Percentiles rank a stretch among this genome's conserved stretches.
Evolutionary conservation across 148 eudicot species (phyloP).

Genomic region (Heliosperma pusillum): DNA sequence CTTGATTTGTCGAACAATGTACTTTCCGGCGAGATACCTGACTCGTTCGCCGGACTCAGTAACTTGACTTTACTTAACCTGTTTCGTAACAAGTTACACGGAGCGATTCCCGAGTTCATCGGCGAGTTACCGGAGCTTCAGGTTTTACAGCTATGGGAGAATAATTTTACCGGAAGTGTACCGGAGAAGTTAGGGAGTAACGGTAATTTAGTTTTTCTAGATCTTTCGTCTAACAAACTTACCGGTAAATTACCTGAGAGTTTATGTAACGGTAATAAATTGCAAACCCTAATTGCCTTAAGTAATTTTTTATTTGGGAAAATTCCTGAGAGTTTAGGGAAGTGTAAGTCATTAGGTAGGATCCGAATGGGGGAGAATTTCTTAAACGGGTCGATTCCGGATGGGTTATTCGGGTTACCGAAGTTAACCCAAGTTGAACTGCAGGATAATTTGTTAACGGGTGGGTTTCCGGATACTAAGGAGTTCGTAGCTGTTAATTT

Average conservation of each 20-base stretch:
- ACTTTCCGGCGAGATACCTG: conserved; percentile 69
- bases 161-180: conserved; percentile 79
- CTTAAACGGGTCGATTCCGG: conserved; percentile 86
- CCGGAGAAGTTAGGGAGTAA: conserved; percentile 63
- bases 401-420: conserved; percentile 70
- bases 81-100: conserved; percentile 74
- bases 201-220: conserved; percentile 50
- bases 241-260: conserved; percentile 67
- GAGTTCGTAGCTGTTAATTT: conserved; percentile 40
- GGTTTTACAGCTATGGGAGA: conserved; percentile 89
- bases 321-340: conserved; percentile 74
- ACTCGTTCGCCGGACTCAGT: conserved; percentile 40
- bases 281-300: conserved; percentile 60
- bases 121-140: conserved; percentile 74
- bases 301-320: conserved; percentile 78
- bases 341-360: conserved; percentile 57
- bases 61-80: conserved; percentile 73
- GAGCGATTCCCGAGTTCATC: conserved; percentile 71
- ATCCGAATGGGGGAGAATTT: conserved; percentile 86
- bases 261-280: conserved; percentile 54
- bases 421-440: conserved; percentile 82
- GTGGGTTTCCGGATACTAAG: conserved; percentile 61
- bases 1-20: conserved; percentile 84
- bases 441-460: conserved; percentile 69
- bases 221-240: conserved; percentile 82